Evolutionary conservation across 2,329 filamentous ascomycete genomes (phyloP), one percentile per base, ranked within the genome.

Genomic region (Madurella mycetomatis): DNA sequence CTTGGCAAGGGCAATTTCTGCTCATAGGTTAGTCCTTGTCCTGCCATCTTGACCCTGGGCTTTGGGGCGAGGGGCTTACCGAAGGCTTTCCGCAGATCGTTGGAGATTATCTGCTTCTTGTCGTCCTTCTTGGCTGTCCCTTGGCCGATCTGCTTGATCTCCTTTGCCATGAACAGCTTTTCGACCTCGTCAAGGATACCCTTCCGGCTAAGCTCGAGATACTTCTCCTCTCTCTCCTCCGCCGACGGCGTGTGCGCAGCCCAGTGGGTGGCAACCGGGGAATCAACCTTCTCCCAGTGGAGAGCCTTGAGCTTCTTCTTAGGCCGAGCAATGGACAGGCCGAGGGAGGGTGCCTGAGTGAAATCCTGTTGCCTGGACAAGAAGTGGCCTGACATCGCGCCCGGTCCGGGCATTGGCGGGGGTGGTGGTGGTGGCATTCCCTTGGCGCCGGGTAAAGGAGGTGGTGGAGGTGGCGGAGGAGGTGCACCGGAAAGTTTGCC

Each of bases 231-330:
- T 67, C 92, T 90, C 57, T 88, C 88, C 68, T 95, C 86, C 4
- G 85, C 83, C n/a, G 90, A 95, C 5, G 90, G 87, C 31, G 88
- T 83, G 70, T 95, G 90, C 8, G 84, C 81, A 34, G 91, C 92
- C 92, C 92, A 97, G 64, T 96, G 89, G 51, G 92, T 96, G 48
- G 90, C 88, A 69, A 94, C 85, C 18, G 91, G 89, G 50, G 88
- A 83, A 72, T 99, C 94, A 51, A 99, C 90, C 77, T 97, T 97
- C 74, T 99, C 94, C 92, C 94, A 97, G 75, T 99, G 94, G 63
- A 99, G 80, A 55, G 92, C 92, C 83, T 99, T 99, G 72, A 99
- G 90, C 79, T 97, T 99, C 84, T 96, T 97, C 82, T 96, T 97
- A 18, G 94, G 91, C 64, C 92, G 80, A 49, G 91, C 89, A 57